Evolutionary conservation across 257 asterid genomes (phyloP).

Genomic region (Capsicum rhomboideum): DNA sequence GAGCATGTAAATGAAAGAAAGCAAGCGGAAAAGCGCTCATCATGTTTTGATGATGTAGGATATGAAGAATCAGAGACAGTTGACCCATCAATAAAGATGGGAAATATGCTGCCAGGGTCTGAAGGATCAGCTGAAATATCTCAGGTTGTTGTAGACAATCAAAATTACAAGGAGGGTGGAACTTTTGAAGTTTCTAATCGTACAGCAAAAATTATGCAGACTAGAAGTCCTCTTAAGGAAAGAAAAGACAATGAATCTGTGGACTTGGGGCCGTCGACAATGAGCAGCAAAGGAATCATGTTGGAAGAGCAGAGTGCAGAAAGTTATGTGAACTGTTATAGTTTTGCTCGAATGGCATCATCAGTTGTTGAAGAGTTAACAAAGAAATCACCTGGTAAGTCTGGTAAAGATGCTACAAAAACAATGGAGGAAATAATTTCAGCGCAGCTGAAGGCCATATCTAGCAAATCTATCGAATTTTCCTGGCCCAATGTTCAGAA

Average conservation of each 20-base stretch:
- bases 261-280: constrained; percentile 10
- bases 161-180: constrained; percentile 20
- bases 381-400: constrained; percentile 41
- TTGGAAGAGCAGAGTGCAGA: constrained; percentile 19
- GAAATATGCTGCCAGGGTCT: constrained; percentile 45
- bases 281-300: constrained; percentile 6
- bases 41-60: constrained; percentile 26
- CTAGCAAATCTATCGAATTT: constrained; percentile 46
- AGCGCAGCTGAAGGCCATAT: constrained; percentile 62
- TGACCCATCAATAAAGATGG: constrained; percentile 29
- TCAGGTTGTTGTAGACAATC: constrained; percentile 35
- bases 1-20: constrained; percentile 25
- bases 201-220: constrained; percentile 21
- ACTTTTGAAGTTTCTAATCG: constrained; percentile 25
- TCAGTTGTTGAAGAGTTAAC: constrained; percentile 41
- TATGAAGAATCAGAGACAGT: constrained; percentile 37
- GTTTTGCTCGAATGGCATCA: constrained; percentile 64
- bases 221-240: constrained; percentile 19
- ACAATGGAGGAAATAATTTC: constrained; percentile 54
- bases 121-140: constrained; percentile 75
- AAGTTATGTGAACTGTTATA: constrained; percentile 58
- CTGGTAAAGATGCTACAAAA: constrained; percentile 32
- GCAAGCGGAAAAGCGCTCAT: constrained; percentile 20
- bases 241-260: constrained; percentile 19
- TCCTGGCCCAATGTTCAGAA: constrained; percentile 56